Base-by-base conservation (phyloP, 2,329 filamentous ascomycete genomes). In the Pestalotiopsis sp. region DNA sequence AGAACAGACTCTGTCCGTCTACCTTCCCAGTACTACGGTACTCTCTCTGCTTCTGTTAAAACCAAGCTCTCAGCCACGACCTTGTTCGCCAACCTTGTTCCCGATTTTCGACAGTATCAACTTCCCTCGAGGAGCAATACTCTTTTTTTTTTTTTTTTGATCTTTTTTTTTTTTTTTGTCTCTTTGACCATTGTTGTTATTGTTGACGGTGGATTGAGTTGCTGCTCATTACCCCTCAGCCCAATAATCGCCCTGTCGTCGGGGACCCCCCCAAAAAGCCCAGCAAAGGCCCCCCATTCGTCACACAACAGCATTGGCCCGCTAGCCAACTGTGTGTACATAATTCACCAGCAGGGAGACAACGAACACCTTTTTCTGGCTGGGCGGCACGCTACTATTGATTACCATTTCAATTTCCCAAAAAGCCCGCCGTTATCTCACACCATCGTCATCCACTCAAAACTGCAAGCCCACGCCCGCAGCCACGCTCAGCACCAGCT, bases 31-130 rank as follows among this genome's bases (percentile, higher is more conserved):
- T 35, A 35, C 22, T 7, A 26, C 56, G n/a, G 30, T n/a, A 35
- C 24, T 35, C 20, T n/a, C 7, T 48, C 61, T 40, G 61, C 61
- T 64, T 39, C 26, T 22, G 35, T 65, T 44, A 35, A 30, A 65
- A 55, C 62, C 44, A 65, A 65, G 62, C 62, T 57, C 35, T 65
- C 62, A 65, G 62, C 62, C 62, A 48, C 61, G 61, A 64, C 40
- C 61, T 64, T 24, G 26, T 61, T 39, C 35, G 9, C 58, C n/a
- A 52, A 48, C 61, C 38, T 64, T 64, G n/a, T 64, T 64, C 56
- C 24, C 56, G 17, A 35, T 48, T 44, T 44, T 52, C 13, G 39
- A 24, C 35, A 39, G 17, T 62, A 22, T 62, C n/a, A 30, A 62
- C 30, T 17, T 17, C 38, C 9, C 17, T 58, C 44, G 17, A 52